Percentiles rank a stretch among this genome's conserved stretches.
phyloP scores from a whole-genome alignment of 2,329 filamentous ascomycete genomes.

The Grosmannia clavigera region DNA sequence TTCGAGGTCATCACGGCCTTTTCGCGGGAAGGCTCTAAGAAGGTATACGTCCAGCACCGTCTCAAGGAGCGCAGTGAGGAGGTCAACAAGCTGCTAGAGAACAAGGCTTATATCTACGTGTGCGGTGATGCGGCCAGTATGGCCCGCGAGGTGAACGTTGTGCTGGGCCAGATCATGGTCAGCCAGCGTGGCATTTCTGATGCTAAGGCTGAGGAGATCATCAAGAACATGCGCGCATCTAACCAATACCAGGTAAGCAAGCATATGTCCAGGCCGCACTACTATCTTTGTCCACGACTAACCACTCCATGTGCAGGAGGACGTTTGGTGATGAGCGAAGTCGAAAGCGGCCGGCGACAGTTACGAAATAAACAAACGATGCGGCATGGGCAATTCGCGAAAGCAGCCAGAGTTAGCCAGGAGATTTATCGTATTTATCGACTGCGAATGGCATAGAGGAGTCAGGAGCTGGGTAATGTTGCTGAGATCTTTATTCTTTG shows the following conservation, averaged over 20 bases:
- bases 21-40: slow-evolving; percentile 75
- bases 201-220: slow-evolving; percentile 85
- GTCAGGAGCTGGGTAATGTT: neutral
- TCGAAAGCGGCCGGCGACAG: neutral
- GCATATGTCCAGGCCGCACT: neutral
- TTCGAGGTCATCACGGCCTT: slow-evolving; percentile 90
- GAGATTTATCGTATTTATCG: neutral
- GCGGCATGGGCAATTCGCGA: neutral
- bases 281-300: neutral
- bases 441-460: slow-evolving; percentile 1
- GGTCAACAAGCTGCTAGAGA: slow-evolving; percentile 72
- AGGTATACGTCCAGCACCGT: slow-evolving; percentile 94
- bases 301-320: slow-evolving; percentile 40
- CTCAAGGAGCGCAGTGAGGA: slow-evolving; percentile 73
- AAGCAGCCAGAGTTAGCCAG: neutral
- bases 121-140: slow-evolving; percentile 97
- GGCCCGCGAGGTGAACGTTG: slow-evolving; percentile 82
- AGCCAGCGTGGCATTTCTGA: slow-evolving; percentile 72
- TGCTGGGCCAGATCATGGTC: slow-evolving; percentile 77
- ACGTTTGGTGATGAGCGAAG: slow-evolving; percentile 51
- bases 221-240: slow-evolving; percentile 89
- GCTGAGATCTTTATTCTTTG: neutral
- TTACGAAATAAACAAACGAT: neutral
- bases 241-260: slow-evolving; percentile 81
- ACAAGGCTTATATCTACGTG: slow-evolving; percentile 93